Base-by-base conservation (phyloP, 225 moss, liverwort and hornwort genomes). In the Polytrichum commune region DNA sequence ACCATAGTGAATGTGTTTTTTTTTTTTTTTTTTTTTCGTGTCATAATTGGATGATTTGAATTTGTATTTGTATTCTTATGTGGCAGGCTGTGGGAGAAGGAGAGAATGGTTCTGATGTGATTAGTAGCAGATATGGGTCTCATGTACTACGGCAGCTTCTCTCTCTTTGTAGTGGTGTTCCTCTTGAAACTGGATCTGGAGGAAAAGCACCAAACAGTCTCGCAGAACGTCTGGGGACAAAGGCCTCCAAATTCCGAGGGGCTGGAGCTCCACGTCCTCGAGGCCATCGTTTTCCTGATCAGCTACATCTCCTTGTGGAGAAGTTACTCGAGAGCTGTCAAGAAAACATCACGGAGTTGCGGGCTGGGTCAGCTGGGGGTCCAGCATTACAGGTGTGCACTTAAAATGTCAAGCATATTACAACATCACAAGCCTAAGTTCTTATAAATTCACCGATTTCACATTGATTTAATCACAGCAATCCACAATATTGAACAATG, bases 81-180 rank as follows among this genome's bases (percentile, higher is more conserved):
- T 84, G 64, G 71, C 82, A 85, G 88, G 82, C 19, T 8, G 67
- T 86, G 5, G 78, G 86, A 82, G 92, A 86, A 74, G 91, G 90
- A 46, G 74, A 81, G 53, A 85, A 83, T 73, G 91, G 88, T 10
- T 82, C 82, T 63, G 91, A 93, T 74, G 74, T 98, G n/a, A 89
- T 98, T 68, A 79, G 77, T 60, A 98, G 88, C 69, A 83, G 92
- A 68, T 98, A 98, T 69, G 98, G 98, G 55, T 98, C 98, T 55
- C 95, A 98, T 83, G 94, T 95, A 25, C 85, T 93, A 35, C 98
- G 98, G 10, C 87, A 89, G 82, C 87, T 98, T 54, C 69, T 98
- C 33, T 87, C 91, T 19, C 72, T 98, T 13, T 93, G 92, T 13
- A 93, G 90, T 80, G 98, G 98, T 30, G 79, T 92, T 78, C 77